Percentiles rank a stretch among this genome's conserved stretches.
Conservation (phyloP, 1,139 yeast species). For the Spencermartinsiella ligniputridi region DNA sequence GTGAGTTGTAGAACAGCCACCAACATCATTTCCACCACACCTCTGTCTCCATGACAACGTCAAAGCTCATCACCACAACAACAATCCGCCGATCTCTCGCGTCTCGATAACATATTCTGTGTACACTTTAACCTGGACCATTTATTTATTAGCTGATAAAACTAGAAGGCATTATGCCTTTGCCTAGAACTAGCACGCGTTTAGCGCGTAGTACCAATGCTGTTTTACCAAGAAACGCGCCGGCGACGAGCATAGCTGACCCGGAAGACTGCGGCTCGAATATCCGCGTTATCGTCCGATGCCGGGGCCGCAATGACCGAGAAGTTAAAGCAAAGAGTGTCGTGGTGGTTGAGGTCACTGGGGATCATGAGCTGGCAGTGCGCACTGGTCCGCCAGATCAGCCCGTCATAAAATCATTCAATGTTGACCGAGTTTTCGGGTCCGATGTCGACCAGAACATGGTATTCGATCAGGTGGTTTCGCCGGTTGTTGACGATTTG, state of each 20-base stretch:
- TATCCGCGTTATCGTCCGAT: slow-evolving; percentile 73
- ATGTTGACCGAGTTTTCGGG: slow-evolving; percentile 66
- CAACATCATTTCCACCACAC: not conserved
- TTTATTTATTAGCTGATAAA: too few species aligned
- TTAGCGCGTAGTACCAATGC: not conserved
- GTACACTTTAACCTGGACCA: too few species aligned
- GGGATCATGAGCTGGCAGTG: slow-evolving; percentile 27
- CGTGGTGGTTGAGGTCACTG: slow-evolving; percentile 44
- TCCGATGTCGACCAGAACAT: slow-evolving; percentile 62
- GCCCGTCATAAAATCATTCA: slow-evolving; percentile 43
- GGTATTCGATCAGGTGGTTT: slow-evolving; percentile 56
- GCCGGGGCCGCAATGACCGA: slow-evolving; percentile 63
- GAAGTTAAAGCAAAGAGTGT: slow-evolving; percentile 64
- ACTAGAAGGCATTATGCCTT: too few species aligned
- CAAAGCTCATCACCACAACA: too few species aligned
- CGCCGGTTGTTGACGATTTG: slow-evolving; percentile 58
- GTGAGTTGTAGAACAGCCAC: too few species aligned
- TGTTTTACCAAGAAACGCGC: not conserved
- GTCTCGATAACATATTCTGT: too few species aligned
- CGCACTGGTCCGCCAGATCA: slow-evolving; percentile 30
- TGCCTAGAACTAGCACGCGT: not conserved
- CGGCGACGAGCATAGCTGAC: not conserved
- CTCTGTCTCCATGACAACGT: not conserved
- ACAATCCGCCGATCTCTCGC: not conserved
- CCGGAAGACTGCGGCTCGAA: slow-evolving; percentile 33